A percentile compares a stretch with the other conserved stretches of the same genome.
These are phyloP conservation scores for Psilocybe sp. DNA, from an alignment of 768 basidiomycete species.

Conservation along the genomic window DNA sequence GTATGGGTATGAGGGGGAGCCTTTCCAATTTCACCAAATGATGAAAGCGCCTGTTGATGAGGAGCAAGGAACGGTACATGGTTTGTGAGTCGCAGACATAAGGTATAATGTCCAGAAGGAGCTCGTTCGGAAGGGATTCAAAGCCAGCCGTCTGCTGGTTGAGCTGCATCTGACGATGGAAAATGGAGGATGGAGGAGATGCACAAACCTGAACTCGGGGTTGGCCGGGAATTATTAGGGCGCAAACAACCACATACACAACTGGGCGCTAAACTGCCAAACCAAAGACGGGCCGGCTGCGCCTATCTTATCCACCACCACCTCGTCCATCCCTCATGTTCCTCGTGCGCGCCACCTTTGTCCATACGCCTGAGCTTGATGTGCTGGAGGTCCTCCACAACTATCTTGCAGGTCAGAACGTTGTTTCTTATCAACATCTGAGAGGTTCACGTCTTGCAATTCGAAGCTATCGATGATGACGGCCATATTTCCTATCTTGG, in stretches of 20 bases:
- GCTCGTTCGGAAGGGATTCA: conserved; percentile 10
- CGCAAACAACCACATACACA: no score
- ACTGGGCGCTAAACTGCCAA: not conserved
- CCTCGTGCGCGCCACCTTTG: conserved; percentile 49
- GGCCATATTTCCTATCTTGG: conserved; percentile 52
- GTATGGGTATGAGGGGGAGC: conserved; percentile 11
- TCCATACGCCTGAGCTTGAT: conserved; percentile 53
- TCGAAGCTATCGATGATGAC: conserved; percentile 25
- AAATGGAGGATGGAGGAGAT: not conserved
- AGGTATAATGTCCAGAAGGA: conserved; percentile 8
- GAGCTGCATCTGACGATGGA: not conserved
- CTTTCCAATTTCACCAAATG: conserved; percentile 6
- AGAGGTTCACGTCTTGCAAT: not conserved
- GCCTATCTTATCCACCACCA: not conserved
- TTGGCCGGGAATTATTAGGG: no score
- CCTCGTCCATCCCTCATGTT: conserved; percentile 3
- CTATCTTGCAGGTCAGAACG: conserved; percentile 46
- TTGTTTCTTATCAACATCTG: not conserved
- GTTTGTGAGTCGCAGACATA: conserved; percentile 10
- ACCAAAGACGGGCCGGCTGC: not conserved
- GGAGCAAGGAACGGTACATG: conserved; percentile 9
- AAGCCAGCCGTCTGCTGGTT: not conserved
- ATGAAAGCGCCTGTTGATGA: conserved; percentile 10
- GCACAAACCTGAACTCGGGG: not conserved
- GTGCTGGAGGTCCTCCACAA: conserved; percentile 52